phyloP scores from a whole-genome alignment of 2,329 filamentous ascomycete species.

The Neonectria punicea region DNA sequence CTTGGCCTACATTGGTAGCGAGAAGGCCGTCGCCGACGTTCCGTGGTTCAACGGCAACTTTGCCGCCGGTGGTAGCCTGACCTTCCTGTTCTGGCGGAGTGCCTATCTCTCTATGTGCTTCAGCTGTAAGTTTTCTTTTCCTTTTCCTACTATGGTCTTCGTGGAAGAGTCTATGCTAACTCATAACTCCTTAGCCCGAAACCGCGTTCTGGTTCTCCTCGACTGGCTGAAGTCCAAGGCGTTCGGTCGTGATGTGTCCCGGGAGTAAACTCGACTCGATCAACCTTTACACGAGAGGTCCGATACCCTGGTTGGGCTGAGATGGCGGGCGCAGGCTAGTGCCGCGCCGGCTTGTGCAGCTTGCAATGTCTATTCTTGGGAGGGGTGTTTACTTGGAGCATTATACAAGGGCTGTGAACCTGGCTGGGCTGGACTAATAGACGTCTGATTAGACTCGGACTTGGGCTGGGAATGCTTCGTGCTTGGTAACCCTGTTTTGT shows the following conservation, averaged over 20 bases:
- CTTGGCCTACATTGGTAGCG: constrained; percentile 96
- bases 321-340: constrained; percentile 19
- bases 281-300: constrained; percentile 35
- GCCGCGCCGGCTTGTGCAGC: constrained; percentile 27
- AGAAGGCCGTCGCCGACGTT: constrained; percentile 97
- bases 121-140: constrained; percentile 78
- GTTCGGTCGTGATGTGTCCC: constrained; percentile 93
- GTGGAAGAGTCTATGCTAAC: constrained; percentile 25
- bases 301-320: constrained; percentile 39
- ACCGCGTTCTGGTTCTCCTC: constrained; percentile 89
- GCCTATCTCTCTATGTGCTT: constrained; percentile 99
- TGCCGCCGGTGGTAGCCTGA: constrained; percentile 90
- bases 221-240: constrained; percentile 98
- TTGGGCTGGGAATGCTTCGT: constrained; percentile 38
- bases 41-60: constrained; percentile 98
- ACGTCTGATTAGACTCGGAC: constrained; percentile 43
- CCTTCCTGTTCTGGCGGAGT: constrained; percentile 98
- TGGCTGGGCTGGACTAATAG: constrained; percentile 45
- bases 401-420: constrained; percentile 40
- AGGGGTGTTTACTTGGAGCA: constrained; percentile 44
- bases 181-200: constrained; percentile 72
- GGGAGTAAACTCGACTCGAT: constrained; percentile 67
- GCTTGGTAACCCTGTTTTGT: constrained; percentile 35
- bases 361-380: constrained; percentile 40
- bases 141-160: neutral